These are phyloP conservation scores for Populus hybrid DNA, from an alignment of 441 rosid species.

Conservation along the genomic window DNA sequence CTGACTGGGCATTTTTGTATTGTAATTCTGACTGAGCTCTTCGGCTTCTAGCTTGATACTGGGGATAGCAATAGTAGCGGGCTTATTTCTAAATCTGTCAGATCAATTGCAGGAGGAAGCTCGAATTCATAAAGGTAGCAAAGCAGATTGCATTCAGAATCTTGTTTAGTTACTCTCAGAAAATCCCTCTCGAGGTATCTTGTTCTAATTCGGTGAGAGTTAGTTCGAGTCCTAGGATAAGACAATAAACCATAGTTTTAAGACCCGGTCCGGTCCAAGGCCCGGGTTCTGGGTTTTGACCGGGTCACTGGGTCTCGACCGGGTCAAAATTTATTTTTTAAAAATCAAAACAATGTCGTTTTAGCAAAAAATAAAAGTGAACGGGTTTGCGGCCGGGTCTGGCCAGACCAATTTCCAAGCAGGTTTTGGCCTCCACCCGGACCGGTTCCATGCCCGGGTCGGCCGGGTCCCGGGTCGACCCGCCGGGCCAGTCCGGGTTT, in stretches of 20 bases:
- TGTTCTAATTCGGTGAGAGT: not conserved
- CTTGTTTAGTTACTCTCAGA: not conserved
- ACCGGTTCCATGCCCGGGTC: no score
- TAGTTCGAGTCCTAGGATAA: not conserved
- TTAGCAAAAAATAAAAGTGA: no score
- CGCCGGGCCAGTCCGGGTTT: no score
- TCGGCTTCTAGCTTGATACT: conserved; percentile 26
- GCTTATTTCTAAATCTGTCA: conserved; percentile 27
- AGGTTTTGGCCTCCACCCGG: no score
- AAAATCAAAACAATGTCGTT: no score
- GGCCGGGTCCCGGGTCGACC: no score
- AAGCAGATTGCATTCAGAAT: not conserved
- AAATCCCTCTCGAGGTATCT: not conserved
- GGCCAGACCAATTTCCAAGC: no score
- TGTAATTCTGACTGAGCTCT: conserved; percentile 24
- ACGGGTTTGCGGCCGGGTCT: no score
- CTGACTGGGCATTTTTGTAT: conserved; percentile 29
- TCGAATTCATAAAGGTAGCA: conserved; percentile 20
- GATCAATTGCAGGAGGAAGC: conserved; percentile 24
- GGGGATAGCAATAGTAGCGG: conserved; percentile 29
- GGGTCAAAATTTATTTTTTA: no score
- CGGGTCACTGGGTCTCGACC: no score
- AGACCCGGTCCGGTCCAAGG: no score
- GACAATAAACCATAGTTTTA: not conserved
- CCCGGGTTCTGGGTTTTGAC: no score